Conservation (phyloP, 106 monocot genomes). For the Dioscorea dumetorum region DNA sequence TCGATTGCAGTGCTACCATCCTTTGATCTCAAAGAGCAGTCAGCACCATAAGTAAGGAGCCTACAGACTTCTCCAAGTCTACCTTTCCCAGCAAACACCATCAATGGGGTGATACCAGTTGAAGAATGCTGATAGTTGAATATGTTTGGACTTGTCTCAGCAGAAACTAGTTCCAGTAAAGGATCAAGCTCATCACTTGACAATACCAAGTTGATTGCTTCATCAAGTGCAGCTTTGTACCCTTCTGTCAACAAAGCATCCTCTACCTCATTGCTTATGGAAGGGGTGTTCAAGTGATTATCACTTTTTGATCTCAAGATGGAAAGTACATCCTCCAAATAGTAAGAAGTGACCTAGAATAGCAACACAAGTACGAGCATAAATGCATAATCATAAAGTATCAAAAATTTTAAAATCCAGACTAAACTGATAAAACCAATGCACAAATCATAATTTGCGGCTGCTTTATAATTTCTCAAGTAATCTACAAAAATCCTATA, state of each 20-base stretch:
- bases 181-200: constrained; percentile 75
- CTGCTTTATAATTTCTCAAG: no score
- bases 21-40: constrained; percentile 49
- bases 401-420: not conserved
- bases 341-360: constrained; percentile 75
- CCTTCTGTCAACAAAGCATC: constrained; percentile 46
- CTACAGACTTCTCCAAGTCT: constrained; percentile 74
- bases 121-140: constrained; percentile 75
- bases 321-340: constrained; percentile 92
- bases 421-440: no score
- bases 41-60: constrained; percentile 80
- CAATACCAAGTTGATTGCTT: constrained; percentile 73
- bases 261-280: constrained; percentile 26
- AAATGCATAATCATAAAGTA: not conserved
- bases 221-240: constrained; percentile 60
- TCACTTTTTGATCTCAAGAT: constrained; percentile 45
- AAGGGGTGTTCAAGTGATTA: constrained; percentile 41
- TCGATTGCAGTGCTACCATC: constrained; percentile 75
- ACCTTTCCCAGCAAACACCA: constrained; percentile 83
- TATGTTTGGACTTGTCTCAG: constrained; percentile 34
- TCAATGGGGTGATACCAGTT: constrained; percentile 76
- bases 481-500: no score
- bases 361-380: constrained; percentile 4
- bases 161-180: constrained; percentile 61
- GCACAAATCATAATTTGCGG: no score